Evolutionary conservation across 2,329 filamentous ascomycete genomes (phyloP).

Genomic region (Trichoderma aggressivum): DNA sequence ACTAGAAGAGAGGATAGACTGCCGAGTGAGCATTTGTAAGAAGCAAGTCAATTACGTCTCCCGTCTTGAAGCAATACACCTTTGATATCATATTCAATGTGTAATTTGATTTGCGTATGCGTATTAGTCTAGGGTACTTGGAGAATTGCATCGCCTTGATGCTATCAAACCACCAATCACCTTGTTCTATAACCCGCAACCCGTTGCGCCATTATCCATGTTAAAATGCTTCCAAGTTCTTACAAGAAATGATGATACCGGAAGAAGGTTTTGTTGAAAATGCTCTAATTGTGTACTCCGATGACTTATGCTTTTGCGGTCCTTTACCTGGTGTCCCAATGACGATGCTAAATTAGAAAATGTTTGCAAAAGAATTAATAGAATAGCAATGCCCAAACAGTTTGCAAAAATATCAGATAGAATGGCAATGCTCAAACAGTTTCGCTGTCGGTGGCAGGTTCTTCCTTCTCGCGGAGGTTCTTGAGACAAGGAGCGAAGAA

Average conservation of each 20-base stretch:
- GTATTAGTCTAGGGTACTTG: background rate
- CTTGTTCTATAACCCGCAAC: background rate
- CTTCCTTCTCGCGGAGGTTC: slow-evolving; percentile 34
- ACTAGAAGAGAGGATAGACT: background rate
- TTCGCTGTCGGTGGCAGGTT: slow-evolving; percentile 21
- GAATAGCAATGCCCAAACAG: background rate
- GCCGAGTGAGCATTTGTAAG: background rate
- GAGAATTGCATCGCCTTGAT: background rate
- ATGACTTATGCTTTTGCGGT: background rate
- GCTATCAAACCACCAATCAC: too few relatives aligned
- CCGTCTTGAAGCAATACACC: background rate
- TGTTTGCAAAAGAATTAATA: background rate
- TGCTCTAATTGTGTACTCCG: background rate
- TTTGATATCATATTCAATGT: background rate
- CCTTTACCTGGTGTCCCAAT: background rate
- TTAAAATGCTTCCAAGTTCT: background rate
- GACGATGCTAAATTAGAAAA: background rate
- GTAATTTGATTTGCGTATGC: background rate
- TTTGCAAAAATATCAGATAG: background rate
- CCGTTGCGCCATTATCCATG: background rate
- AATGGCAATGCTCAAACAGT: background rate
- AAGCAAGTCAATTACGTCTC: background rate
- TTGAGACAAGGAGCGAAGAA: slow-evolving; percentile 45
- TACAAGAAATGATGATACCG: background rate
- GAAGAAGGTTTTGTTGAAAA: background rate